A percentile compares a stretch with the other conserved stretches of the same genome.
These are phyloP conservation scores for Pleurotus giganteus DNA, from an alignment of 768 basidiomycete species.

Conservation along the genomic window DNA sequence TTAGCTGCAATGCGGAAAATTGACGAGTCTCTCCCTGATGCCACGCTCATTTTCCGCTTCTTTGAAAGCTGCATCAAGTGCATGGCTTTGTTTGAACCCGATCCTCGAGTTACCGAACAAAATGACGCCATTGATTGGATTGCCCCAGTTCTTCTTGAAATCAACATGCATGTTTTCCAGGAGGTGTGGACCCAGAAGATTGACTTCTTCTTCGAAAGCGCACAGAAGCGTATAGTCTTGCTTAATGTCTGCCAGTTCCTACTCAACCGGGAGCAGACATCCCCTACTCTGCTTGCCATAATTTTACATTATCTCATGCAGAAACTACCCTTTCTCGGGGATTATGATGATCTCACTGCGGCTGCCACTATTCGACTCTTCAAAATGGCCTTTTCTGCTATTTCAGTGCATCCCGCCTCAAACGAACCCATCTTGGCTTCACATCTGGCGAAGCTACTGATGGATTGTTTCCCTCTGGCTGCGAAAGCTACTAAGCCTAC, in stretches of 20 bases:
- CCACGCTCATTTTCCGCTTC: conserved; percentile 81
- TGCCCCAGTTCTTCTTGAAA: conserved; percentile 70
- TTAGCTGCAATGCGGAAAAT: conserved; percentile 76
- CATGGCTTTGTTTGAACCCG: conserved; percentile 79
- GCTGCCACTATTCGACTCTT: conserved; percentile 86
- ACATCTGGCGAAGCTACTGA: conserved; percentile 88
- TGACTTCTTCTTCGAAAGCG: conserved; percentile 83
- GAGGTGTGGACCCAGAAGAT: conserved; percentile 96
- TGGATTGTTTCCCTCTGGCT: conserved; percentile 94
- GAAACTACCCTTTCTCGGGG: conserved; percentile 78
- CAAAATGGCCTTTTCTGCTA: conserved; percentile 93
- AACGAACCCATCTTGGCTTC: conserved; percentile 95
- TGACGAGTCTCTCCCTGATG: conserved; percentile 78
- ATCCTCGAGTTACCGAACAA: conserved; percentile 56
- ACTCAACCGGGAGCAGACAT: conserved; percentile 72
- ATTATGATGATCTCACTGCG: conserved; percentile 78
- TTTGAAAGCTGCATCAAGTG: conserved; percentile 84
- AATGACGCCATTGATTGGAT: conserved; percentile 88
- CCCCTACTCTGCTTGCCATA: conserved; percentile 84
- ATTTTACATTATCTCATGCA: conserved; percentile 84
- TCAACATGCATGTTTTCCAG: conserved; percentile 90
- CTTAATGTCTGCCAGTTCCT: conserved; percentile 85
- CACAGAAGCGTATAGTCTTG: conserved; percentile 72
- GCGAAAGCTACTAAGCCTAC: conserved; percentile 88
- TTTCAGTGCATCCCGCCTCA: conserved; percentile 62